These are phyloP conservation scores for Cotoneaster glaucophyllus DNA, from an alignment of 306 rosid genomes.

Conservation along the genomic window DNA sequence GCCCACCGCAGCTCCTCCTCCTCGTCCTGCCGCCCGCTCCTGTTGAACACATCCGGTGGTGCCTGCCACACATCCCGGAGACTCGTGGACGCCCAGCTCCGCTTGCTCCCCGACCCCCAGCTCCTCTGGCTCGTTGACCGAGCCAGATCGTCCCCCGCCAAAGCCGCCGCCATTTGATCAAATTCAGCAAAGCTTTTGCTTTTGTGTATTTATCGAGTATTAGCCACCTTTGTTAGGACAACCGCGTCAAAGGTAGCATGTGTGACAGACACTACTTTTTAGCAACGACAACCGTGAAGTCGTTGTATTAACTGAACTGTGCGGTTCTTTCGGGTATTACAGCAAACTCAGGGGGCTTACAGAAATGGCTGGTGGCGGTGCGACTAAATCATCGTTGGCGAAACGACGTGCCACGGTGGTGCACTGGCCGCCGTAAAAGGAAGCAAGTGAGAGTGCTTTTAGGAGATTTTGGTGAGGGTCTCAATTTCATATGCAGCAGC, in stretches of 20 bases:
- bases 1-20: conserved; percentile 86
- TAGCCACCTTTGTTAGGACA: background rate
- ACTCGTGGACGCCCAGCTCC: conserved; percentile 46
- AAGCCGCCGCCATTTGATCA: conserved; percentile 38
- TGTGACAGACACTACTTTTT: too few relatives aligned
- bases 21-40: conserved; percentile 29
- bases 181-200: background rate
- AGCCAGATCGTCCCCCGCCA: conserved; percentile 37
- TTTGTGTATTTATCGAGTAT: background rate
- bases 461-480: background rate
- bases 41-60: conserved; percentile 27
- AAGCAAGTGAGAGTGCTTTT: background rate
- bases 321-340: background rate
- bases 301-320: background rate
- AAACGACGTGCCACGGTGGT: background rate
- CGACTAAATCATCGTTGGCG: background rate
- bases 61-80: conserved; percentile 47
- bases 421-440: background rate
- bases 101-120: conserved; percentile 29
- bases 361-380: background rate
- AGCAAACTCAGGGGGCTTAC: background rate
- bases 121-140: conserved; percentile 41
- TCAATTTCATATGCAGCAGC: too few relatives aligned
- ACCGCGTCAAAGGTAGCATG: background rate
- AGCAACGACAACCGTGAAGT: too few relatives aligned